Conservation (phyloP, 2,329 filamentous ascomycete genomes). For the Dendryphion nanum region DNA sequence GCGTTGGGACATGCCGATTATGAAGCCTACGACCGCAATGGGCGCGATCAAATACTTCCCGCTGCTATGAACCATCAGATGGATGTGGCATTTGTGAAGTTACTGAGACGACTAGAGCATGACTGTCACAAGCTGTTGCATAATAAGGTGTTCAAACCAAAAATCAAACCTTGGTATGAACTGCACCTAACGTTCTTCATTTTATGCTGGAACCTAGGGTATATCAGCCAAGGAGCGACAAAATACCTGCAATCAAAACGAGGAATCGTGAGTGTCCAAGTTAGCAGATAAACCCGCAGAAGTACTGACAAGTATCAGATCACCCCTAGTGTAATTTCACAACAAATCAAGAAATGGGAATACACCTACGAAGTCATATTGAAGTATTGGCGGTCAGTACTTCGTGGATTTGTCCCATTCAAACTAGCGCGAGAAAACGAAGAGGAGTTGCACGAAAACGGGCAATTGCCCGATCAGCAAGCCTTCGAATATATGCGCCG, state of each 20-base stretch:
- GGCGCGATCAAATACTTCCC: slow-evolving; percentile 31
- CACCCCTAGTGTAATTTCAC: slow-evolving; percentile 27
- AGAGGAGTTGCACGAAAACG: slow-evolving; percentile 27
- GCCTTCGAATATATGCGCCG: slow-evolving; percentile 30
- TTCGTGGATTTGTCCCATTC: slow-evolving; percentile 33
- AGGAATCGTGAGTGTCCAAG: slow-evolving; percentile 33
- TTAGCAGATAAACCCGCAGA: background rate
- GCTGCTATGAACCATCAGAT: slow-evolving; percentile 37
- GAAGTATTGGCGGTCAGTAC: slow-evolving; percentile 31
- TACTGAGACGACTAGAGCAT: slow-evolving; percentile 28
- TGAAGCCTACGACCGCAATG: slow-evolving; percentile 35
- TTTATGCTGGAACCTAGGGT: slow-evolving; percentile 37
- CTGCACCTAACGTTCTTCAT: slow-evolving; percentile 36
- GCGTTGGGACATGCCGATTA: slow-evolving; percentile 30
- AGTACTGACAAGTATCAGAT: background rate
- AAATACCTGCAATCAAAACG: slow-evolving; percentile 35
- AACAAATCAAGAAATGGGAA: slow-evolving; percentile 37
- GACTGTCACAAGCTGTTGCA: slow-evolving; percentile 28
- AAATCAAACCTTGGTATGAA: slow-evolving; percentile 39
- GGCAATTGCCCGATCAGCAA: slow-evolving; percentile 28
- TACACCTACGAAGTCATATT: slow-evolving; percentile 30
- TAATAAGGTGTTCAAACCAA: slow-evolving; percentile 28
- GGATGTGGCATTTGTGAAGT: slow-evolving; percentile 36
- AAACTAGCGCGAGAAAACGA: slow-evolving; percentile 35
- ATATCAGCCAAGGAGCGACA: slow-evolving; percentile 32